Evolutionary conservation across 2,329 filamentous ascomycete species (phyloP), one percentile per base, ranked within the genome.

Genomic region (Aspergillus cejpii): DNA sequence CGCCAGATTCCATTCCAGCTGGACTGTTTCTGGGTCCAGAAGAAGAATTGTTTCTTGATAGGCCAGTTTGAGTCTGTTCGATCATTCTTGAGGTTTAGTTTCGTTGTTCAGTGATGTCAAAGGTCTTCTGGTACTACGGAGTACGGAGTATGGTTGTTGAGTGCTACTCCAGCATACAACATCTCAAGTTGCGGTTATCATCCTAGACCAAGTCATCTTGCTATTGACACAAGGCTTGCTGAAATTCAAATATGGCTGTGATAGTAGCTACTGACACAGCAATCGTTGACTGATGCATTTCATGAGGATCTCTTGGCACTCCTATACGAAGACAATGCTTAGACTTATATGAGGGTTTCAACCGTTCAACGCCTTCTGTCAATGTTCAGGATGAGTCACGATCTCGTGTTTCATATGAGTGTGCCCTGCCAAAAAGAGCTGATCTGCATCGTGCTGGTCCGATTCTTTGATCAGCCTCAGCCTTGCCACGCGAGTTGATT

Each of bases 31-130:
- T 43, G 31, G 31, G 31, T 20, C 31, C 31, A 15, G 4, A 20
- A 34, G 31, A 34, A 5, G 5, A 34, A 34, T 43, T 17, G 19
- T 11, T 21, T 17, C 39, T 10, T 42, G 39, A 42, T 42, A 34
- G 39, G 39, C 19, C 20, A 29, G 21, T 34, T 10, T 21, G 7
- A 12, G 15, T 20, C 27, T 40, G 38, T 27, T 31, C 38, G 24
- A 31, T 24, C 15, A 17, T 17, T 19, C 14, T 20, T 34, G 17
- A 11, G 10, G 15, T 34, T 19, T 29, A 5, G 17, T 19, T 31
- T 6, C 11, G 31, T 34, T 11, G 31, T 11, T 24, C 10, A 5
- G 31, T 34, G 31, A 34, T 34, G 31, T 34, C 31, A 34, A 34
- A 5, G 4, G 23, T 24, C 23, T 24, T 24, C 23, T 8, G 23